Percentiles rank a stretch among this genome's conserved stretches.
Conservation (phyloP, 371 early-diverging fungal species). For the Lichtheimia corymbifera region DNA sequence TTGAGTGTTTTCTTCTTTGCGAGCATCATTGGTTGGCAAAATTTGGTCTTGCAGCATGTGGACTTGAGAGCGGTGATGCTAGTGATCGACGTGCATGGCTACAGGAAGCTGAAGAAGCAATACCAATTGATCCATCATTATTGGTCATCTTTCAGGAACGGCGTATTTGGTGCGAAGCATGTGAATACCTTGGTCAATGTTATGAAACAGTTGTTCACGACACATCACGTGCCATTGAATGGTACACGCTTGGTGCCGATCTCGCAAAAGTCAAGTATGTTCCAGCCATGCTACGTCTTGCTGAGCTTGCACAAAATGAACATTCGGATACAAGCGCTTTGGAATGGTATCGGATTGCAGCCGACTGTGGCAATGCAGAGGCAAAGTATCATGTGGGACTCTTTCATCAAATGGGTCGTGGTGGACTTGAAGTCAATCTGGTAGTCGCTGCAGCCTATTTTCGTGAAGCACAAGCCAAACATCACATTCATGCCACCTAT, state of each 20-base stretch:
- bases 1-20: too few species aligned
- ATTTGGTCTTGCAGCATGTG: constrained; percentile 7
- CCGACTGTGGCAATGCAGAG: constrained; percentile 10
- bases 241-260: constrained; percentile 11
- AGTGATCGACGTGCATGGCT: too few species aligned
- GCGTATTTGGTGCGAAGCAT: constrained; percentile 2
- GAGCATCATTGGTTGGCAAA: constrained; percentile 7
- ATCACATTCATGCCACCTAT: constrained; percentile 30
- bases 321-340: constrained; percentile 5
- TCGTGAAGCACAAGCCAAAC: constrained; percentile 28
- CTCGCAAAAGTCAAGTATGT: constrained; percentile 1
- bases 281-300: constrained; percentile 10
- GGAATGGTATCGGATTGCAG: constrained; percentile 16
- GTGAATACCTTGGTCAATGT: constrained; percentile 19
- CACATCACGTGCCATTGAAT: constrained; percentile 6
- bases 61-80: too few species aligned
- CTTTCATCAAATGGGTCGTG: constrained; percentile 29
- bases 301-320: neutral
- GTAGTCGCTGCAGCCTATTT: constrained; percentile 32
- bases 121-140: too few species aligned
- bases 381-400: constrained; percentile 38
- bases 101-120: too few species aligned
- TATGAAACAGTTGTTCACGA: constrained; percentile 8
- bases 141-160: neutral
- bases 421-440: constrained; percentile 24